Percentiles rank a stretch among this genome's conserved stretches.
Conservation (phyloP, 1,284 basidiomycete genomes). For the Puccinia novopanici region DNA sequence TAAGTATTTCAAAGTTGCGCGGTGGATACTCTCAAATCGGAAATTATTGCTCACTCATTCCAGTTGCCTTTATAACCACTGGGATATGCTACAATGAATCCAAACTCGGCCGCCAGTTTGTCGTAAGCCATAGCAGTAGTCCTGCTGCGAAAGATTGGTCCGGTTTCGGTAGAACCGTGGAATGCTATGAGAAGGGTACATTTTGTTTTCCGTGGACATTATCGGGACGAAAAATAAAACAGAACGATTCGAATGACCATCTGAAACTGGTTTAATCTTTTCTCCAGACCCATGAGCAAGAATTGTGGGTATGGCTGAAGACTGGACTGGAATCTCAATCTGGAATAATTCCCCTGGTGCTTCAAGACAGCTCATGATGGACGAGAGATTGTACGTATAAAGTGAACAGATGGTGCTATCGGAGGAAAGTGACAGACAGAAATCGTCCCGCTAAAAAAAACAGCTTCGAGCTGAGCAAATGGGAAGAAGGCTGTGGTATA, state of each 20-base stretch:
- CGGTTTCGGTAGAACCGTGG: constrained; percentile 34
- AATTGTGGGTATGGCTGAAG: constrained; percentile 20
- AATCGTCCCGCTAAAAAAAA: background rate
- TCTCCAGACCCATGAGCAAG: background rate
- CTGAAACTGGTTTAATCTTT: background rate
- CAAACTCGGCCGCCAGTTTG: constrained; percentile 18
- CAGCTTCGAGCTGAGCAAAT: constrained; percentile 17
- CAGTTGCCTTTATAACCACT: constrained; percentile 42
- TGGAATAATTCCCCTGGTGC: constrained; percentile 13
- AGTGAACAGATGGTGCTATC: background rate
- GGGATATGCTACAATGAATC: constrained; percentile 45
- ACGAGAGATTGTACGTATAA: constrained; percentile 14
- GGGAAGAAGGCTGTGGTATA: background rate
- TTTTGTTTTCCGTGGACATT: constrained; percentile 14
- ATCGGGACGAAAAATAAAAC: constrained; percentile 41
- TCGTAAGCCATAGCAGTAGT: constrained; percentile 41
- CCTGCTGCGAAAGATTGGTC: constrained; percentile 27
- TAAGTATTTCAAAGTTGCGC: background rate
- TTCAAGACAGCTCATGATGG: constrained; percentile 15
- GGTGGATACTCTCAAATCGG: background rate
- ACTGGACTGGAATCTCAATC: constrained; percentile 24
- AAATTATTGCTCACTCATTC: constrained; percentile 39
- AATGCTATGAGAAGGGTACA: constrained; percentile 36
- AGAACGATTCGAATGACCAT: constrained; percentile 16
- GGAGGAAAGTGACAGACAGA: background rate